phyloP scores from a whole-genome alignment of 2,329 filamentous ascomycete genomes.

The Cladosporium sp. region DNA sequence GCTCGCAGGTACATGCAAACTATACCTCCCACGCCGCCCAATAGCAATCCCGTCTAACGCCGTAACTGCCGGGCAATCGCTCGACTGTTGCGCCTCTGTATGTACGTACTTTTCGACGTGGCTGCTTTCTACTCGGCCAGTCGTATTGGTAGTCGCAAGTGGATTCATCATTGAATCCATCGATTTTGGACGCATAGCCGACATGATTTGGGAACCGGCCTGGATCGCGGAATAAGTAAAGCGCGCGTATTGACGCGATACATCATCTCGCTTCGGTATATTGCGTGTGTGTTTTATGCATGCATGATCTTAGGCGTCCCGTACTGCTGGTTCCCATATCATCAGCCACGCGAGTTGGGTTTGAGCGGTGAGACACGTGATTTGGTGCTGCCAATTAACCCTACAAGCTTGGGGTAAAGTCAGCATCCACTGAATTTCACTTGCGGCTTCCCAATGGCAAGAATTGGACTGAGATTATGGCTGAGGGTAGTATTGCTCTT shows the following conservation, averaged over 20 bases:
- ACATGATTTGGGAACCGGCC: too few relatives aligned
- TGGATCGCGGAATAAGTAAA: not conserved
- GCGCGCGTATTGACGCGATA: not conserved
- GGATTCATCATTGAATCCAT: too few relatives aligned
- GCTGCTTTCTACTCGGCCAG: not conserved
- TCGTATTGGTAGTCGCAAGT: not conserved
- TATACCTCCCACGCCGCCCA: not conserved
- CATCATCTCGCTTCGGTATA: conserved; percentile 11
- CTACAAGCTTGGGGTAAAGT: too few relatives aligned
- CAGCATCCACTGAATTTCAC: too few relatives aligned
- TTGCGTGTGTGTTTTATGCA: conserved; percentile 1
- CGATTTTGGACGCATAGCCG: too few relatives aligned
- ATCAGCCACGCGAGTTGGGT: conserved; percentile 7
- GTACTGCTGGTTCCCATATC: not conserved
- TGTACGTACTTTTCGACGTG: not conserved
- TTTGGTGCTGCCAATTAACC: not conserved
- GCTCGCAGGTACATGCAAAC: conserved; percentile 4
- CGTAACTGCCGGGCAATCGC: not conserved
- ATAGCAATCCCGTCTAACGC: not conserved
- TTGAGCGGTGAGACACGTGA: conserved; percentile 7
- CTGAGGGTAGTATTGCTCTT: too few relatives aligned
- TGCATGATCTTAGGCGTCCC: conserved; percentile 1
- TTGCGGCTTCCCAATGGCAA: too few relatives aligned
- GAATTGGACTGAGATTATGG: too few relatives aligned
- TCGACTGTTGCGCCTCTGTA: not conserved